These are phyloP conservation scores for Teratosphaeria zuluensis DNA, from an alignment of 2,329 filamentous ascomycete species.

Conservation along the genomic window DNA sequence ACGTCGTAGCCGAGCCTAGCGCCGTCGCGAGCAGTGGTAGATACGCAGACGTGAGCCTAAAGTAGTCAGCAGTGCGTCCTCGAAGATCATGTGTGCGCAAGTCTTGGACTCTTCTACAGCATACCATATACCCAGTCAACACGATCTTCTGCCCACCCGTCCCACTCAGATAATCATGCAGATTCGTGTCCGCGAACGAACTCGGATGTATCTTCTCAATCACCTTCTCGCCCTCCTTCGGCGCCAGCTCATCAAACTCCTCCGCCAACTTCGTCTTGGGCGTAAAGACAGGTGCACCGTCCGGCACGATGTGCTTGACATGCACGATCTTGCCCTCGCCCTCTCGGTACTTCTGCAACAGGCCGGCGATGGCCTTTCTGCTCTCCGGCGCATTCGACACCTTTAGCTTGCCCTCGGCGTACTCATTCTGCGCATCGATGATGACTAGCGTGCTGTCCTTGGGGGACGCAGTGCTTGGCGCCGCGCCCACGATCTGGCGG, in stretches of 20 bases:
- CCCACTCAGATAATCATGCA: slow-evolving; percentile 46
- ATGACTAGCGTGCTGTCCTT: slow-evolving; percentile 54
- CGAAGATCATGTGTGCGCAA: neutral
- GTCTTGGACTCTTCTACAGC: neutral
- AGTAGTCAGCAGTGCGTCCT: neutral
- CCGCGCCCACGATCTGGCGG: slow-evolving; percentile 45
- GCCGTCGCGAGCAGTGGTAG: slow-evolving; percentile 53
- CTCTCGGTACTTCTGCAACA: slow-evolving; percentile 53
- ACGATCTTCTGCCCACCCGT: slow-evolving; percentile 51
- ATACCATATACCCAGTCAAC: slow-evolving; percentile 48
- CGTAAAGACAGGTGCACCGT: slow-evolving; percentile 57
- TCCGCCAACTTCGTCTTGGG: slow-evolving; percentile 49
- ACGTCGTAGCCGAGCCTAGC: slow-evolving; percentile 55
- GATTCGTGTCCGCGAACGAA: slow-evolving; percentile 51
- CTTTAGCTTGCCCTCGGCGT: slow-evolving; percentile 48
- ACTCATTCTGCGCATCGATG: slow-evolving; percentile 64
- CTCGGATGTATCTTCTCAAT: slow-evolving; percentile 50
- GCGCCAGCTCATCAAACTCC: slow-evolving; percentile 51
- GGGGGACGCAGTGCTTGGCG: slow-evolving; percentile 46
- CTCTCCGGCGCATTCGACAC: slow-evolving; percentile 45
- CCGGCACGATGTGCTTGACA: slow-evolving; percentile 49
- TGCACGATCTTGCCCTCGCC: slow-evolving; percentile 49
- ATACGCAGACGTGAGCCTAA: slow-evolving; percentile 55
- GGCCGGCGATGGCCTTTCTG: slow-evolving; percentile 45
- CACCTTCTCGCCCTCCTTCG: slow-evolving; percentile 46